Evolutionary conservation across 2,329 filamentous ascomycete genomes (phyloP), one percentile per base, ranked within the genome.

Genomic region (Mollisiaceae sp.): DNA sequence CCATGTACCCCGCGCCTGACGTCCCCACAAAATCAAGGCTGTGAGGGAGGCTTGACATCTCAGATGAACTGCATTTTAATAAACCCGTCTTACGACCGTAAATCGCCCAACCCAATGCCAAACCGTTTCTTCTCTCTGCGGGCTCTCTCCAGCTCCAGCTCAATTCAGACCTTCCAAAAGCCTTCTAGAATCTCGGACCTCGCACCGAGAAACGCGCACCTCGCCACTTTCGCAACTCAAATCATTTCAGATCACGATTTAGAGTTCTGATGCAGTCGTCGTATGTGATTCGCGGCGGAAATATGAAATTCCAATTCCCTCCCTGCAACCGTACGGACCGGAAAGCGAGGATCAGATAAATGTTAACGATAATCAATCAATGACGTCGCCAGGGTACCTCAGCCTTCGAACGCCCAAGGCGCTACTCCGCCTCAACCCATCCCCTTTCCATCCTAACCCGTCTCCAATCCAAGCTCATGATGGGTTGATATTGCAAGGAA

Each of bases 11-110:
- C 24, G n/a, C n/a, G n/a, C 27, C 9, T 35, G 3, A 32, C 9
- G 18, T 27, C 50, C 18, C 50, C 50, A 54, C 50, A 54, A 54
- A 32, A 27, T 6, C 50, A 54, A 54, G 50, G 50, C 50, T 54
- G 50, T 12, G 12, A 11, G 52, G 32, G 52, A 32, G 20, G 24
- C 32, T 55, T 45, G 15, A 45, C 43, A 45, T 18, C n/a, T 45
- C 15, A 45, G 18, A 41, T 41, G 12, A 12, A 14, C 38, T 20
- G 8, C 15, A 45, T 45, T 20, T 22, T 32, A 2, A 32, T 32
- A 32, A 32, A 55, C 18, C 50, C 9, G 22, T n/a, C 50, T 55
- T 55, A 27, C 50, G 22, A 35, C 55, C 35, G 55, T 57, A 36
- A n/a, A n/a, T 57, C 55, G 11, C 15, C 27, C 35, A 22, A 20